Evolutionary conservation across 1,139 yeast genomes (phyloP).

Genomic region (Protomyces inouyei): DNA sequence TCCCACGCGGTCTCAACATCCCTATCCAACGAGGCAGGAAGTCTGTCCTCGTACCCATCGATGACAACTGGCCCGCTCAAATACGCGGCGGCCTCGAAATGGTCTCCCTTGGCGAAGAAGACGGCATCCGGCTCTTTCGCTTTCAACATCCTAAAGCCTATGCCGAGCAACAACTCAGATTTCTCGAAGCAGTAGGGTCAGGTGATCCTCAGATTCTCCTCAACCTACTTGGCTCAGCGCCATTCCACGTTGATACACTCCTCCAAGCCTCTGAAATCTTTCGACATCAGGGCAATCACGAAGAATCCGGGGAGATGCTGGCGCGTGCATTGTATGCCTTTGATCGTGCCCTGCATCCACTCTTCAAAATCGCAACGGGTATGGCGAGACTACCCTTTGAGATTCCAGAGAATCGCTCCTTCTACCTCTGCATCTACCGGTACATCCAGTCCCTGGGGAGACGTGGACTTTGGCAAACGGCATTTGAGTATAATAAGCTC

Average conservation of each 20-base stretch:
- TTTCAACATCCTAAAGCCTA: conserved; percentile 38
- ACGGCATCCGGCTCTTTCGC: conserved; percentile 47
- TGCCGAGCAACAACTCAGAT: conserved; percentile 38
- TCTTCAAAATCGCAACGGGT: conserved; percentile 47
- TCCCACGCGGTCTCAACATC: conserved; percentile 55
- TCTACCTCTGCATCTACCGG: conserved; percentile 68
- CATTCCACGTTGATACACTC: conserved; percentile 75
- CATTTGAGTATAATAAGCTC: conserved; percentile 67
- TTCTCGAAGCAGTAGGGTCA: conserved; percentile 43
- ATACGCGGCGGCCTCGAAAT: conserved; percentile 57
- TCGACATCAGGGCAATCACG: conserved; percentile 63
- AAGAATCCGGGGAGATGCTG: conserved; percentile 47
- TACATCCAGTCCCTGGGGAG: conserved; percentile 67
- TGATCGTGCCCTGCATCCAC: conserved; percentile 57
- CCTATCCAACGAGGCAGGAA: conserved; percentile 81
- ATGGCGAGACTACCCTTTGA: conserved; percentile 71
- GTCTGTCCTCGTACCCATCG: conserved; percentile 66
- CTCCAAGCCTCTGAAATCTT: conserved; percentile 73
- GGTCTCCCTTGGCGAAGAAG: conserved; percentile 45
- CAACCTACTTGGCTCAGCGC: conserved; percentile 46
- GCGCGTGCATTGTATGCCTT: conserved; percentile 69
- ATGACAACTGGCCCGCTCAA: conserved; percentile 80
- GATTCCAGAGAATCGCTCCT: conserved; percentile 67
- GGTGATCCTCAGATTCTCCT: conserved; percentile 50
- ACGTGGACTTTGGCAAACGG: conserved; percentile 71